Percentiles rank a stretch among this genome's conserved stretches.
These are phyloP conservation scores for Penicillium longicatenatum DNA, from an alignment of 495 filamentous ascomycete genomes.

Conservation along the genomic window DNA sequence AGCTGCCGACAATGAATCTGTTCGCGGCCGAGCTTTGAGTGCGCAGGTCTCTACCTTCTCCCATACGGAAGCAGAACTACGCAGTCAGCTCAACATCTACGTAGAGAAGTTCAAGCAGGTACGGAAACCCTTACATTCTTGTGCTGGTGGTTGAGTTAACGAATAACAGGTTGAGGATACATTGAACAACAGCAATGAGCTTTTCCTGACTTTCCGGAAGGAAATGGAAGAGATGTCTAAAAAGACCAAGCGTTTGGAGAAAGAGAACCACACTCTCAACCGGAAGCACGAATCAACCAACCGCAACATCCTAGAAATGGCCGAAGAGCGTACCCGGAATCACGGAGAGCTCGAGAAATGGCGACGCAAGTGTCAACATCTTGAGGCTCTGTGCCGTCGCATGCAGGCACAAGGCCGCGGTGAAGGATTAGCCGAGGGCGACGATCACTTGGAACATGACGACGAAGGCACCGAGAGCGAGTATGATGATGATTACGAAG, in stretches of 20 bases:
- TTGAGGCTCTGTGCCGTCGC: slow-evolving; percentile 88
- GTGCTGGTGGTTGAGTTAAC: slow-evolving; percentile 25
- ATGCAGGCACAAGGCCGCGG: slow-evolving; percentile 92
- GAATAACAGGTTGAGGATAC: slow-evolving; percentile 89
- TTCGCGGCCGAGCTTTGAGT: slow-evolving; percentile 79
- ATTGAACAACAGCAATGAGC: slow-evolving; percentile 96
- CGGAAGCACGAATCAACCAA: slow-evolving; percentile 93
- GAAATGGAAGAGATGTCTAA: slow-evolving; percentile 99
- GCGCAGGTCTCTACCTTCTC: slow-evolving; percentile 93
- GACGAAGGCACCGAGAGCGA: slow-evolving; percentile 72
- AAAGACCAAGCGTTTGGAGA: slow-evolving; percentile 96
- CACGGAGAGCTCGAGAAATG: slow-evolving; percentile 78
- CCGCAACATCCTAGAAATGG: slow-evolving; percentile 96
- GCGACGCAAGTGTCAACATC: slow-evolving; percentile 86
- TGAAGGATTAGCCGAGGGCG: slow-evolving; percentile 53
- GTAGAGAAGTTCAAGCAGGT: slow-evolving; percentile 99
- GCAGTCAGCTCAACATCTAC: slow-evolving; percentile 96
- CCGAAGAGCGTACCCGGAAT: slow-evolving; percentile 84
- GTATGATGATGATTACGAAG: slow-evolving; percentile 68
- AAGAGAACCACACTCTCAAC: slow-evolving; percentile 89
- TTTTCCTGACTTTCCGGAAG: slow-evolving; percentile 96
- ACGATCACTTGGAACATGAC: slow-evolving; percentile 60
- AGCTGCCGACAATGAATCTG: slow-evolving; percentile 75
- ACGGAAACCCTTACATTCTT: slow-evolving; percentile 32
- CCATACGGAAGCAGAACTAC: slow-evolving; percentile 89